phyloP scores from a whole-genome alignment of 2,329 filamentous ascomycete species.

The Colletotrichum cordylinicola region DNA sequence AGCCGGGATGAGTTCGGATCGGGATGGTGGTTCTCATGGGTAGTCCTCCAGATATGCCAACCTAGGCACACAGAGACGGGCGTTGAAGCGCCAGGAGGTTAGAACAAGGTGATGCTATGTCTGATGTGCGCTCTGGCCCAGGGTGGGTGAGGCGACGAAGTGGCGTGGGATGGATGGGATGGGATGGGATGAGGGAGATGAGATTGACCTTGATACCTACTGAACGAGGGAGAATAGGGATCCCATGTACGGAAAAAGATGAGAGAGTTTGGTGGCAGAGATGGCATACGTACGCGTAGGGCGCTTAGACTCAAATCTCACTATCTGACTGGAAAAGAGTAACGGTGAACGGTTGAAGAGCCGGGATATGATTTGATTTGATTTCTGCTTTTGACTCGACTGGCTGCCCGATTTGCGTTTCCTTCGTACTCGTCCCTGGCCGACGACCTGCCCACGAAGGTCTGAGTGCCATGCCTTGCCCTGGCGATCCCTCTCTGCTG shows the following conservation, averaged over 20 bases:
- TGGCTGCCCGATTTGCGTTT: not conserved
- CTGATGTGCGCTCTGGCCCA: not conserved
- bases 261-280: not conserved
- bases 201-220: not conserved
- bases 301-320: not conserved
- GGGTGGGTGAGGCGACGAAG: not conserved
- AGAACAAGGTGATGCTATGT: not conserved
- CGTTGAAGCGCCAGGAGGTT: not conserved
- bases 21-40: not conserved
- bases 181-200: not conserved
- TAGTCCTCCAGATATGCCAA: not conserved
- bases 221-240: not conserved
- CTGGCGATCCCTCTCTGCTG: not conserved
- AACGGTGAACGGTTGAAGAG: not conserved
- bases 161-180: not conserved
- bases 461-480: not conserved
- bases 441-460: not conserved
- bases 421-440: not conserved
- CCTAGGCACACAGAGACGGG: not conserved
- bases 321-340: not conserved
- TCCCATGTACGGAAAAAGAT: not conserved
- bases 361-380: not conserved
- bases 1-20: not conserved
- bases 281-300: slow-evolving; percentile 1
- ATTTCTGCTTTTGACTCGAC: not conserved